phyloP scores from a whole-genome alignment of 2,329 filamentous ascomycete species.

The Fusarium multiceps region DNA sequence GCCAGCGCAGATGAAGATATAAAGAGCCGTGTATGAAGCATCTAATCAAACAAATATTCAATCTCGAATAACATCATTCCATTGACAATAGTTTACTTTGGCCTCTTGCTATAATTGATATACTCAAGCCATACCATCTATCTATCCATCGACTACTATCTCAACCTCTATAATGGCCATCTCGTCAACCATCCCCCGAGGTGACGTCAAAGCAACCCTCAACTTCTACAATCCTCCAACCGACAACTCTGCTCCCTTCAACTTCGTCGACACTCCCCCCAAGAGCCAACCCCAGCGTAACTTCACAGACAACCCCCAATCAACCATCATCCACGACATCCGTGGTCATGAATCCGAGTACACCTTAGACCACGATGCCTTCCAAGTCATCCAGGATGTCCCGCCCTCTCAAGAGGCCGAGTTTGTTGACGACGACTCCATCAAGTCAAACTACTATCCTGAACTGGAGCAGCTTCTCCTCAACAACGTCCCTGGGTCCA shows the following conservation, averaged over 20 bases:
- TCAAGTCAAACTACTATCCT: slow-evolving; percentile 82
- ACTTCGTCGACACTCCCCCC: slow-evolving; percentile 74
- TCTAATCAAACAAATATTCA: neutral
- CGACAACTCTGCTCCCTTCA: slow-evolving; percentile 70
- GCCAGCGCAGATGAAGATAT: slow-evolving; percentile 17
- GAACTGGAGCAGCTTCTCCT: slow-evolving; percentile 81
- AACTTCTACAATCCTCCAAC: slow-evolving; percentile 73
- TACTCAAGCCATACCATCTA: neutral
- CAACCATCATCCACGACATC: slow-evolving; percentile 75
- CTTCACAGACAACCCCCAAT: slow-evolving; percentile 62
- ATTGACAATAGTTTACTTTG: slow-evolving; percentile 2
- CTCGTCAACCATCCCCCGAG: slow-evolving; percentile 61
- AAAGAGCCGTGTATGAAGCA: slow-evolving; percentile 27
- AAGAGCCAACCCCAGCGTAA: slow-evolving; percentile 73
- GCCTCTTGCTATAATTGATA: neutral
- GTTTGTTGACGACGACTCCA: slow-evolving; percentile 76
- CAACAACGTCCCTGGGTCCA: slow-evolving; percentile 72
- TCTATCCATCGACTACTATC: neutral
- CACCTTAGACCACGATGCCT: slow-evolving; percentile 78
- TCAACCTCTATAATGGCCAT: slow-evolving; percentile 52
- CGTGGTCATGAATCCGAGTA: slow-evolving; percentile 76
- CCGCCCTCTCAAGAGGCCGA: slow-evolving; percentile 61
- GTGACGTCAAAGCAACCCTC: slow-evolving; percentile 70
- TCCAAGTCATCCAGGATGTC: slow-evolving; percentile 71
- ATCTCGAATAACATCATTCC: neutral